Conservation (phyloP, 1,284 basidiomycete species). For the Moesziomyces sp. region DNA sequence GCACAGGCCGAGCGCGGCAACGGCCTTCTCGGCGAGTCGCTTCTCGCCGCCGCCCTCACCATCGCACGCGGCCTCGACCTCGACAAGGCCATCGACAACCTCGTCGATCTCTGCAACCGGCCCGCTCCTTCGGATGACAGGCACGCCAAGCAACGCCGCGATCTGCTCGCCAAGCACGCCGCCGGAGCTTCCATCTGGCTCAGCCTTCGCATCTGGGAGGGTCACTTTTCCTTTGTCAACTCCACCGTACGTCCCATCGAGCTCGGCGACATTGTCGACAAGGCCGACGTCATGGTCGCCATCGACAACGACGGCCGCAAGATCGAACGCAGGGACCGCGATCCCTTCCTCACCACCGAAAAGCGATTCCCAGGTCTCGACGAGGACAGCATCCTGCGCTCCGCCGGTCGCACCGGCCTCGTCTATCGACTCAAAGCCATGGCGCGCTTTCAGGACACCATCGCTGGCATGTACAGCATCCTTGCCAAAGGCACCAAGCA, state of each 20-base stretch:
- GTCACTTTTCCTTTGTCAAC: constrained; percentile 45
- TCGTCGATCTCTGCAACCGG: constrained; percentile 14
- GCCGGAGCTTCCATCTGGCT: constrained; percentile 44
- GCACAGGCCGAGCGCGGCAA: constrained; percentile 40
- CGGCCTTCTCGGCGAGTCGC: constrained; percentile 39
- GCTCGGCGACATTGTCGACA: constrained; percentile 17
- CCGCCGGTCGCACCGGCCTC: constrained; percentile 45
- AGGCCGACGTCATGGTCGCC: constrained; percentile 29
- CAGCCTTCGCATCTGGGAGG: constrained; percentile 48
- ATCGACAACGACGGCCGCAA: constrained; percentile 36
- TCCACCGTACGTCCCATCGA: constrained; percentile 41
- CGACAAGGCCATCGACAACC: constrained; percentile 43
- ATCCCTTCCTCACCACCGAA: constrained; percentile 41
- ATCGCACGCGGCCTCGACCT: constrained; percentile 42
- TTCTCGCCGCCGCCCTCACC: constrained; percentile 43
- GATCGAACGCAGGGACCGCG: constrained; percentile 37
- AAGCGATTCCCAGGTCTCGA: constrained; percentile 45
- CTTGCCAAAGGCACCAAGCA: constrained; percentile 19
- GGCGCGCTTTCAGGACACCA: constrained; percentile 41
- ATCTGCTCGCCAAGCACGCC: constrained; percentile 21
- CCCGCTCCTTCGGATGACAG: background rate
- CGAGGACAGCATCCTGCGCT: constrained; percentile 44
- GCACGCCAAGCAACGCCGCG: constrained; percentile 13
- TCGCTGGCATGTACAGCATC: constrained; percentile 42
- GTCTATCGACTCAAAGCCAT: constrained; percentile 35